A percentile compares a stretch with the other conserved stretches of the same genome.
These are phyloP conservation scores for Hymenoscyphus repandus DNA, from an alignment of 2,329 filamentous ascomycete species.

Conservation along the genomic window DNA sequence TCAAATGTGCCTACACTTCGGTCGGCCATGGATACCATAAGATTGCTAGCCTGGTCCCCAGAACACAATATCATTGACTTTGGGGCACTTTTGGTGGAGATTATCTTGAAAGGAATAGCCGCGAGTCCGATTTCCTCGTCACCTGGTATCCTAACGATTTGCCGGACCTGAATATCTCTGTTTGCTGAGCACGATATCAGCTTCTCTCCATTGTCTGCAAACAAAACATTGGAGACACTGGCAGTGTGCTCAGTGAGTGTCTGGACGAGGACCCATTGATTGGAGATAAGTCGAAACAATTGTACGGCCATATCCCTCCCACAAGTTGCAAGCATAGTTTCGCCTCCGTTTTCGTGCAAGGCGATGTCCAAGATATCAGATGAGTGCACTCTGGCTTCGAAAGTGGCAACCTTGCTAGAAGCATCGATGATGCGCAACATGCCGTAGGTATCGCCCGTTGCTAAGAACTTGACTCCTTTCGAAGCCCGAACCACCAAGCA, in stretches of 20 bases:
- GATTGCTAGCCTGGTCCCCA: constrained; percentile 45
- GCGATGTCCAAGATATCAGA: constrained; percentile 80
- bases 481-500: constrained; percentile 56
- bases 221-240: constrained; percentile 73
- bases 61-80: constrained; percentile 72
- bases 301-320: constrained; percentile 90
- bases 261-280: constrained; percentile 72
- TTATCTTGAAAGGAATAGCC: constrained; percentile 70
- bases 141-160: constrained; percentile 65
- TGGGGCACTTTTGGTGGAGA: constrained; percentile 81
- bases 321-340: constrained; percentile 70
- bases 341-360: constrained; percentile 57
- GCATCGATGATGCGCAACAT: constrained; percentile 66
- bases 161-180: constrained; percentile 77
- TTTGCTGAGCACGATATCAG: constrained; percentile 86
- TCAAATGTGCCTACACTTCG: constrained; percentile 57
- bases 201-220: constrained; percentile 60
- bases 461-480: constrained; percentile 57
- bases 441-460: constrained; percentile 85
- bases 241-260: constrained; percentile 89
- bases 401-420: constrained; percentile 53
- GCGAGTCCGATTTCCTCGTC: constrained; percentile 59
- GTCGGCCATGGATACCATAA: constrained; percentile 57
- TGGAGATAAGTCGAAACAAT: constrained; percentile 61
- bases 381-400: constrained; percentile 79